Conservation (phyloP, 148 eudicot species). For the Fagopyrum tataricum region DNA sequence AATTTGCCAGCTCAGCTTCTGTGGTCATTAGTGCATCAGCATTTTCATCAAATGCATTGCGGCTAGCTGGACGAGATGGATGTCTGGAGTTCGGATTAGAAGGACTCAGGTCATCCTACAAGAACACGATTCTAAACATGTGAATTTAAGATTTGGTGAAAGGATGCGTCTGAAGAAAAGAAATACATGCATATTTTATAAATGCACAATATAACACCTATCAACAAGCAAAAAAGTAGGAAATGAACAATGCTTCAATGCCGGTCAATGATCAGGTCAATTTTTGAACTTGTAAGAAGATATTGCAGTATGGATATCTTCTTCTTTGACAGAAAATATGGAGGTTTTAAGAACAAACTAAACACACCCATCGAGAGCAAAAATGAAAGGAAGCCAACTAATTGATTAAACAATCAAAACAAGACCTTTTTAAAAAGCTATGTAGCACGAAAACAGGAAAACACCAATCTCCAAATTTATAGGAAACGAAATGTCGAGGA, state of each 20-base stretch:
- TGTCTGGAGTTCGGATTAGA: slow-evolving; percentile 60
- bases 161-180: neutral
- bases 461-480: no score
- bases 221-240: neutral
- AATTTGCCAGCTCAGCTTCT: slow-evolving; percentile 66
- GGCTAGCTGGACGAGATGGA: slow-evolving; percentile 90
- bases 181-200: neutral
- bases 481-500: no score
- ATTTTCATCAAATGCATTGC: slow-evolving; percentile 73
- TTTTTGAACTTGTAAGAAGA: neutral
- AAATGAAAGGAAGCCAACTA: neutral
- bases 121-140: neutral
- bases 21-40: slow-evolving; percentile 37
- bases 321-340: neutral
- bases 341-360: neutral
- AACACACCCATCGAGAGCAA: neutral
- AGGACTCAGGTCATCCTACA: slow-evolving; percentile 66
- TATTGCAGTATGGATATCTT: neutral
- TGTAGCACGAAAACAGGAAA: no score
- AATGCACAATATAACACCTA: neutral
- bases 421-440: neutral
- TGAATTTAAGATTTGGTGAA: neutral
- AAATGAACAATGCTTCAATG: neutral
- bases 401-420: neutral
- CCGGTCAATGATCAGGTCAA: neutral